These are phyloP conservation scores for Immersiporthe knoxdaviesiana DNA, from an alignment of 2,329 filamentous ascomycete genomes.

Conservation along the genomic window DNA sequence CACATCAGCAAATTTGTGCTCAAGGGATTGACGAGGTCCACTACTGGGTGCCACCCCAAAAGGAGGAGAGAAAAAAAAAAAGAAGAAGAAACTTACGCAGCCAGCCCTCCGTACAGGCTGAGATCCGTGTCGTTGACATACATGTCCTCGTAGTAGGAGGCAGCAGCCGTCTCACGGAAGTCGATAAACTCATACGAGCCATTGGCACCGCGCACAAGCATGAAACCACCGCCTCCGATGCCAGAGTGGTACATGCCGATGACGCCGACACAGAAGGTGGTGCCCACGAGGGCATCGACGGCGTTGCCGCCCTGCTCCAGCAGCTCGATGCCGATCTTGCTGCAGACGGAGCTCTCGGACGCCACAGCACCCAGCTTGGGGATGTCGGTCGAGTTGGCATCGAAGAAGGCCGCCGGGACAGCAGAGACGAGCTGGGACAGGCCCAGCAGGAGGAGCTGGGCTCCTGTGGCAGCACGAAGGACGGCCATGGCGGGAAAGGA, in stretches of 20 bases:
- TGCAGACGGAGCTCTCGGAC: slow-evolving; percentile 63
- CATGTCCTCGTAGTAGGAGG: slow-evolving; percentile 79
- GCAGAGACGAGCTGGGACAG: slow-evolving; percentile 40
- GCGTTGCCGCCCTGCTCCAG: slow-evolving; percentile 66
- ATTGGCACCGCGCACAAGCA: slow-evolving; percentile 67
- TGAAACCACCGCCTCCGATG: slow-evolving; percentile 79
- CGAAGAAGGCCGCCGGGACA: slow-evolving; percentile 28
- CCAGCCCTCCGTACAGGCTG: slow-evolving; percentile 71
- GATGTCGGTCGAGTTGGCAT: slow-evolving; percentile 19
- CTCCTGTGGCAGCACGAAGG: slow-evolving; percentile 13
- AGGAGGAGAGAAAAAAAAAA: slow-evolving; percentile 26
- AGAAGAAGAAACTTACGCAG: slow-evolving; percentile 61
- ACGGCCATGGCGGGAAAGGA: slow-evolving; percentile 21
- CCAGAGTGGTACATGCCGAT: slow-evolving; percentile 70
- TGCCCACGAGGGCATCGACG: slow-evolving; percentile 67
- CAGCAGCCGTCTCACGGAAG: slow-evolving; percentile 83
- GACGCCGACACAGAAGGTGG: slow-evolving; percentile 66
- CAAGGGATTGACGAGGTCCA: neutral
- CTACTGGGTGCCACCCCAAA: too few species aligned
- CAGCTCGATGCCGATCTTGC: slow-evolving; percentile 59
- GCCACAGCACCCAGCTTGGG: slow-evolving; percentile 59
- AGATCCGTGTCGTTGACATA: slow-evolving; percentile 68
- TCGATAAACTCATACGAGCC: slow-evolving; percentile 79
- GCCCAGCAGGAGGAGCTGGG: slow-evolving; percentile 30
- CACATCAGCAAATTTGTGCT: slow-evolving; percentile 3